Conservation (phyloP, 2,329 filamentous ascomycete species). For the Cadophora malorum region DNA sequence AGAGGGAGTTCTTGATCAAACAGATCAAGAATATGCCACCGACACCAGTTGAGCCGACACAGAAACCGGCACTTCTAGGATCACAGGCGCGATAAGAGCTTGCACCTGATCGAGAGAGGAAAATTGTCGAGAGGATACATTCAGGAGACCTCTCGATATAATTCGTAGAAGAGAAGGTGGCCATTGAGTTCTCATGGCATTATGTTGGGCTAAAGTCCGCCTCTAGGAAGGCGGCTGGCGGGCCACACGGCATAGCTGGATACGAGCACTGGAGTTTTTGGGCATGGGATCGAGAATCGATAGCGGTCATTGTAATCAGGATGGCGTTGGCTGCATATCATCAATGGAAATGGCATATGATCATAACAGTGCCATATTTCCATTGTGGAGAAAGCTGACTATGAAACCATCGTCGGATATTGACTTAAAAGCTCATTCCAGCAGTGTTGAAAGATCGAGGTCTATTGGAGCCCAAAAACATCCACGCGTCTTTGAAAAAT, state of each 20-base stretch:
- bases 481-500: too few relatives aligned
- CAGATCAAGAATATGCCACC: slow-evolving; percentile 79
- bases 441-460: neutral
- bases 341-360: slow-evolving; percentile 20
- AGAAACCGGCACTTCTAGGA: slow-evolving; percentile 45
- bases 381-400: neutral
- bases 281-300: slow-evolving; percentile 36
- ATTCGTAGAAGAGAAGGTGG: neutral
- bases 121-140: neutral
- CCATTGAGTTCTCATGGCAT: slow-evolving; percentile 4
- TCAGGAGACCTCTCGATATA: neutral
- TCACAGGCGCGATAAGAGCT: slow-evolving; percentile 38
- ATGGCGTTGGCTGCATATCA: slow-evolving; percentile 34
- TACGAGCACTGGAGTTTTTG: slow-evolving; percentile 40
- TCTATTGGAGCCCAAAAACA: too few relatives aligned
- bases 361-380: neutral
- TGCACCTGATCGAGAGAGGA: neutral
- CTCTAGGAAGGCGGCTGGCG: neutral
- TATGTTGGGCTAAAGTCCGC: neutral
- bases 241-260: slow-evolving; percentile 32
- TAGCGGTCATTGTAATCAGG: slow-evolving; percentile 34
- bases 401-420: neutral
- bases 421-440: neutral
- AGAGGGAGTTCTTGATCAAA: slow-evolving; percentile 95
- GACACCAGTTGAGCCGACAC: slow-evolving; percentile 55